Conservation (phyloP, 2,329 filamentous ascomycete genomes). For the Ceratocystis diversiconidia region DNA sequence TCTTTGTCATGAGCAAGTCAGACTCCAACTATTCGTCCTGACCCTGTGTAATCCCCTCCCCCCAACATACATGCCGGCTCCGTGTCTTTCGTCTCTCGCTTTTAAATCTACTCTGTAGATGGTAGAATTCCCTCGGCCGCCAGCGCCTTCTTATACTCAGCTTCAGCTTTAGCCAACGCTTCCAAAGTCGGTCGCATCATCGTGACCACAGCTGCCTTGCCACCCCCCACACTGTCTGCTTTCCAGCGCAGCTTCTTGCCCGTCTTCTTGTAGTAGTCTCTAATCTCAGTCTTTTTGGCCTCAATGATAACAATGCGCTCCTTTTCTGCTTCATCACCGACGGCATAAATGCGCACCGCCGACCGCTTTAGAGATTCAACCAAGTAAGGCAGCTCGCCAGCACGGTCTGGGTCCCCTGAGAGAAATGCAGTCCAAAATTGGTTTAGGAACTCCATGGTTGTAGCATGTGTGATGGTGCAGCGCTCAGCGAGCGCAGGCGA, state of each 20-base stretch:
- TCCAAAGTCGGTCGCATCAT: constrained; percentile 61
- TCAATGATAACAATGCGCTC: constrained; percentile 55
- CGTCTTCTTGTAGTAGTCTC: constrained; percentile 55
- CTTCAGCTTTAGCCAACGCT: constrained; percentile 55
- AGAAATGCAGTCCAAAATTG: constrained; percentile 93
- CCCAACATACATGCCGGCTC: neutral
- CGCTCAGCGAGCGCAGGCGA: constrained; percentile 43
- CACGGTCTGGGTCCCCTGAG: constrained; percentile 70
- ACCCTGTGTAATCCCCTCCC: too few species aligned
- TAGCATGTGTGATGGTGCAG: constrained; percentile 64
- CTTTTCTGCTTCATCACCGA: constrained; percentile 65
- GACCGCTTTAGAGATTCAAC: constrained; percentile 70
- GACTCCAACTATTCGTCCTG: too few species aligned
- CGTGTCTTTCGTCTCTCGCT: neutral
- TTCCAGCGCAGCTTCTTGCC: constrained; percentile 60
- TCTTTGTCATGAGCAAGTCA: neutral
- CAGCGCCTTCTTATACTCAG: constrained; percentile 57
- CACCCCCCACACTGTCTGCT: constrained; percentile 55
- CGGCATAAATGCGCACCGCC: constrained; percentile 61
- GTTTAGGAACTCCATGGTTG: constrained; percentile 86
- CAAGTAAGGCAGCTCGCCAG: constrained; percentile 65
- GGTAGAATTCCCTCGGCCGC: constrained; percentile 44
- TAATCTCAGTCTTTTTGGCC: constrained; percentile 53
- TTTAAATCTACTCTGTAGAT: constrained; percentile 31
- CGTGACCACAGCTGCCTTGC: constrained; percentile 57